A percentile compares a stretch with the other conserved stretches of the same genome.
phyloP scores from a whole-genome alignment of 306 rosid species.

The Quercus agrifolia region DNA sequence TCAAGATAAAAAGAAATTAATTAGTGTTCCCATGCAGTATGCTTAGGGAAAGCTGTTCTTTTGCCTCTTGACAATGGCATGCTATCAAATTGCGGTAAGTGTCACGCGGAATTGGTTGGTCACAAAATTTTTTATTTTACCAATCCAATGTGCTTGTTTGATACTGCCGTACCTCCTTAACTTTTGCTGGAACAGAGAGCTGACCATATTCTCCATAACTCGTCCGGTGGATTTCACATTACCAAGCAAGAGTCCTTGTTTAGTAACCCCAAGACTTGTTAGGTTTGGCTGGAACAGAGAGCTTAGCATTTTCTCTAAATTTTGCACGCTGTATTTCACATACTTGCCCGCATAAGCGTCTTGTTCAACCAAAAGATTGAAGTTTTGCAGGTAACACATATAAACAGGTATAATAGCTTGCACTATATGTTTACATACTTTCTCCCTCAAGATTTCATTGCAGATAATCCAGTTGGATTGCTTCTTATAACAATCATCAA shows the following conservation, averaged over 20 bases:
- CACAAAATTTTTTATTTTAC: constrained; percentile 40
- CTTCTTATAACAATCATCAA: constrained; percentile 58
- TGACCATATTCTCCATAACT: constrained; percentile 56
- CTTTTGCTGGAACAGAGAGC: constrained; percentile 54
- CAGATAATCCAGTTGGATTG: constrained; percentile 62
- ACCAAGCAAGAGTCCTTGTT: not conserved
- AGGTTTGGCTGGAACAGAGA: constrained; percentile 36
- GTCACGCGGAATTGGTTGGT: constrained; percentile 47
- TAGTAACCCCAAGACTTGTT: not conserved
- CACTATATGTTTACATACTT: constrained; percentile 51
- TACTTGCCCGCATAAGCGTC: constrained; percentile 47
- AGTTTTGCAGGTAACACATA: constrained; percentile 42
- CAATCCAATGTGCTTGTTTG: constrained; percentile 37
- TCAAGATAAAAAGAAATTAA: no score
- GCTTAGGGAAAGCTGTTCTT: no score
- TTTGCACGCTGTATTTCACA: constrained; percentile 35
- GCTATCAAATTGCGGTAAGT: constrained; percentile 31
- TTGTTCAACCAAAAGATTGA: constrained; percentile 41
- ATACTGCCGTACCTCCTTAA: constrained; percentile 25
- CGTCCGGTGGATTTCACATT: constrained; percentile 38
- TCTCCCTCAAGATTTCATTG: constrained; percentile 56
- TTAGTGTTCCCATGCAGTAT: no score
- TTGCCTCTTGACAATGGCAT: constrained; percentile 7
- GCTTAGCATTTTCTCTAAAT: constrained; percentile 39
- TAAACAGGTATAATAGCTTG: constrained; percentile 68